Evolutionary conservation across 2,329 filamentous ascomycete genomes (phyloP).

Genomic region (Ophiocordyceps australis): DNA sequence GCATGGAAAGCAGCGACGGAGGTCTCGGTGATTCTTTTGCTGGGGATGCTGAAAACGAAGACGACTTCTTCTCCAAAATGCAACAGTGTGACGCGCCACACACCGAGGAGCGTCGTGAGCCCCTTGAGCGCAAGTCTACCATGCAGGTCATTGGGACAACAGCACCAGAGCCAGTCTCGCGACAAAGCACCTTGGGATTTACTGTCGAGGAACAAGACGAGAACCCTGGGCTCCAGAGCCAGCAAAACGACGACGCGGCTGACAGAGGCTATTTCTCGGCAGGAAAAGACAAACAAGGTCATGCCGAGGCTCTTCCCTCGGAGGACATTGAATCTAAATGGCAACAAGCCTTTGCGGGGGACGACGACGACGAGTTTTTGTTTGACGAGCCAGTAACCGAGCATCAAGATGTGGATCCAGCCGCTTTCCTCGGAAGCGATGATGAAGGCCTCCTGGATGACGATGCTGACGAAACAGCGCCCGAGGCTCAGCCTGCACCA

Average conservation of each 20-base stretch:
- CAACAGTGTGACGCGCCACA: conserved; percentile 10
- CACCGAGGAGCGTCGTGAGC: conserved; percentile 5
- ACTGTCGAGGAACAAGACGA: conserved; percentile 9
- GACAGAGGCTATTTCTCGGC: no score
- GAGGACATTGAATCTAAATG: conserved; percentile 66
- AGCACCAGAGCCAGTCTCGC: conserved; percentile 13
- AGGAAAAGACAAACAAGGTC: conserved; percentile 4
- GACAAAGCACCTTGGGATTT: conserved; percentile 13
- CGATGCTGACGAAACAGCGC: conserved; percentile 33
- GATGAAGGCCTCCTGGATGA: conserved; percentile 65
- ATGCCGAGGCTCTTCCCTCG: conserved; percentile 13
- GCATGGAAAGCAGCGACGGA: conserved; percentile 6
- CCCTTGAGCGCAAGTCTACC: conserved; percentile 51
- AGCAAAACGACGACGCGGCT: no score
- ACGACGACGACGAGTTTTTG: conserved; percentile 50
- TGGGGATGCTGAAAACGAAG: conserved; percentile 30
- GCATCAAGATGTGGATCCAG: conserved; percentile 33
- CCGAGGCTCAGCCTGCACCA: conserved; percentile 4
- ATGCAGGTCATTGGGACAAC: conserved; percentile 42
- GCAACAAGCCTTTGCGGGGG: conserved; percentile 61
- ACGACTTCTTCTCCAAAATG: conserved; percentile 44
- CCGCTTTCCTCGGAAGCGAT: conserved; percentile 61
- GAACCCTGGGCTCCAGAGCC: no score
- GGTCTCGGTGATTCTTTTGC: conserved; percentile 15
- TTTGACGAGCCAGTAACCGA: conserved; percentile 33